Percentiles rank a stretch among this genome's conserved stretches.
phyloP scores from a whole-genome alignment of 805 yeast species.

The Pichia eremophila region DNA sequence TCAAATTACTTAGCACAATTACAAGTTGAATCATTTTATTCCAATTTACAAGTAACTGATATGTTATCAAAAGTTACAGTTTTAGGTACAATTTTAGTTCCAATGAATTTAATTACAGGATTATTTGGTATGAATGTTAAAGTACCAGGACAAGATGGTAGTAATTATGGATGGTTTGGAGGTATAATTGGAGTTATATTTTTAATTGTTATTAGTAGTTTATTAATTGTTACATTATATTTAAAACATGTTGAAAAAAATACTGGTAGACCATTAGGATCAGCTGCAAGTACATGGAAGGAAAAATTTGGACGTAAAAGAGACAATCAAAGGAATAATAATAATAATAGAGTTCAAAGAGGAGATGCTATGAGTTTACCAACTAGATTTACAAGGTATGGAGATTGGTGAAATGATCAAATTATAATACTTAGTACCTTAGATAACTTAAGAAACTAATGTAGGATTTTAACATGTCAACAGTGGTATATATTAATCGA shows the following conservation, averaged over 20 bases:
- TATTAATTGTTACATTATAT: conserved; percentile 18
- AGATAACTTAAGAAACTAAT: too few species aligned
- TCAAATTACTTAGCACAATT: conserved; percentile 87
- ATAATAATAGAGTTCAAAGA: conserved; percentile 10
- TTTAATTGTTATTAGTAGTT: conserved; percentile 16
- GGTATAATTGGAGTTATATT: conserved; percentile 26
- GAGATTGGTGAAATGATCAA: conserved; percentile 17
- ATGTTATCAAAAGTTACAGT: conserved; percentile 84
- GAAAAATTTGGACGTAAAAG: conserved; percentile 20
- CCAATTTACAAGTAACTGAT: conserved; percentile 77
- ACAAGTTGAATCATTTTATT: conserved; percentile 83
- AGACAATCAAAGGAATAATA: not conserved
- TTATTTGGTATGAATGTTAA: conserved; percentile 91
- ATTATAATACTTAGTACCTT: too few species aligned
- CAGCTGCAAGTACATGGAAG: not conserved
- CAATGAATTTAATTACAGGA: conserved; percentile 85
- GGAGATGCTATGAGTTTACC: conserved; percentile 25
- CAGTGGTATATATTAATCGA: too few species aligned
- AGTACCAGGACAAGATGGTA: conserved; percentile 57
- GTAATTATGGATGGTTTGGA: conserved; percentile 45
- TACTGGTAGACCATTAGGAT: conserved; percentile 3
- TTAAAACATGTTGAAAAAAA: conserved; percentile 15
- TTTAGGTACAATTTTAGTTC: conserved; percentile 83
- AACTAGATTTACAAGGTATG: conserved; percentile 24
- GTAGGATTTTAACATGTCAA: too few species aligned